These are phyloP conservation scores for Pseudozyma sp. DNA, from an alignment of 1,284 basidiomycete species.

Conservation along the genomic window DNA sequence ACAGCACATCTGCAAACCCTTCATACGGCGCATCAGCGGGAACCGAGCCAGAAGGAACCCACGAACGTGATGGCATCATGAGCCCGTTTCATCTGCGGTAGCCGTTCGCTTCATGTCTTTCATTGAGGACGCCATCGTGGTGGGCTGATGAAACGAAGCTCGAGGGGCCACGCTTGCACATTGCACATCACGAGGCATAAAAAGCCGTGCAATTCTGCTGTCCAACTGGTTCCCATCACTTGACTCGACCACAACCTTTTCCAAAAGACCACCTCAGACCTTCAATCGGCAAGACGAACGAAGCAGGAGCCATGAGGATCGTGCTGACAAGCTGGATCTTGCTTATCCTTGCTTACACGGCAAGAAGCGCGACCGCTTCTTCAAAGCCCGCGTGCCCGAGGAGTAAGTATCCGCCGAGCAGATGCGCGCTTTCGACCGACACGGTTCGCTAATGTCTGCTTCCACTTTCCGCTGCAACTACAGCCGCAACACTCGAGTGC, in stretches of 20 bases:
- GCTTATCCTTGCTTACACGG: background rate
- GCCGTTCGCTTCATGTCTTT: background rate
- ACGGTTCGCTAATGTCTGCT: no score
- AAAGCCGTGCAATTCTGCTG: background rate
- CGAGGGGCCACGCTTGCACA: background rate
- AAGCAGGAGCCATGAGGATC: background rate
- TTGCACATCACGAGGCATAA: slow-evolving; percentile 1
- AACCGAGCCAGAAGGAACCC: no score
- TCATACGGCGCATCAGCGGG: no score
- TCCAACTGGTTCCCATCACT: background rate
- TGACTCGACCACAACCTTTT: background rate
- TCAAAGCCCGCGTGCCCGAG: background rate
- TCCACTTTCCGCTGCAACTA: background rate
- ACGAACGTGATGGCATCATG: slow-evolving; percentile 7
- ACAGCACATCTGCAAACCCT: background rate
- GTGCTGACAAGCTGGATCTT: background rate
- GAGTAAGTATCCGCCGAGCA: slow-evolving; percentile 1
- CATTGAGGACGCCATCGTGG: slow-evolving; percentile 4
- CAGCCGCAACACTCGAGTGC: slow-evolving; percentile 23
- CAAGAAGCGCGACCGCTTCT: background rate
- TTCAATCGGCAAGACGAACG: background rate
- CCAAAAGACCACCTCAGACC: no score
- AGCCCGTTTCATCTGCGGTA: slow-evolving; percentile 3
- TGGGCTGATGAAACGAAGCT: slow-evolving; percentile 7
- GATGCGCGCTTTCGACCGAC: no score